A percentile compares a stretch with the other conserved stretches of the same genome.
These are phyloP conservation scores for Nitzschia sp. DNA, from an alignment of 108 stramenopile genomes.

Conservation along the genomic window DNA sequence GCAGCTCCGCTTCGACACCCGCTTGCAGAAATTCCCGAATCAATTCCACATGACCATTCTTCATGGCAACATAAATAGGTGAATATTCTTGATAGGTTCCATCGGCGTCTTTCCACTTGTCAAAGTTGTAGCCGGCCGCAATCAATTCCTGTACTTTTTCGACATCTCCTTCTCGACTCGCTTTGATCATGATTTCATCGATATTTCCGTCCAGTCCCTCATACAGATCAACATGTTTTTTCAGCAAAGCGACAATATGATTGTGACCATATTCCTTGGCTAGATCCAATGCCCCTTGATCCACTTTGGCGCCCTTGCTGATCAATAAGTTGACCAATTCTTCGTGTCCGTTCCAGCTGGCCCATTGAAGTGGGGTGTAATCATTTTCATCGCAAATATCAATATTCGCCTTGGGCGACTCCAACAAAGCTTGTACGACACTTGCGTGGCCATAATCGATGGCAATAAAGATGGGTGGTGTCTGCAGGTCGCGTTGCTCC, in stretches of 20 bases:
- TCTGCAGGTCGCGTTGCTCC: constrained; percentile 8
- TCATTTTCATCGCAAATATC: constrained; percentile 11
- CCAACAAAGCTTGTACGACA: constrained; percentile 37
- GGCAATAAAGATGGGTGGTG: constrained; percentile 51
- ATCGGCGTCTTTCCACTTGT: constrained; percentile 49
- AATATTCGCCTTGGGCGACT: constrained; percentile 1
- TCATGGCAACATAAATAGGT: constrained; percentile 58
- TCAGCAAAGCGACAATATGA: constrained; percentile 31
- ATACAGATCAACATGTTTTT: constrained; percentile 47
- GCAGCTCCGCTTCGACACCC: constrained; percentile 38
- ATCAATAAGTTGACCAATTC: constrained; percentile 51
- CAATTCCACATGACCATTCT: constrained; percentile 53
- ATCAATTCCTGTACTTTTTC: constrained; percentile 40
- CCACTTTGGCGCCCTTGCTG: constrained; percentile 29
- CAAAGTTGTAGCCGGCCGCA: constrained; percentile 42
- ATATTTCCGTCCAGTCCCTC: constrained; percentile 39
- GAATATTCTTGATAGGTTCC: constrained; percentile 42
- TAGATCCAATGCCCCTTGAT: constrained; percentile 45
- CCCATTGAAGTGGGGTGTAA: constrained; percentile 48
- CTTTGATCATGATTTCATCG: constrained; percentile 61
- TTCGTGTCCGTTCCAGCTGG: constrained; percentile 41
- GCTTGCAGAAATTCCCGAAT: constrained; percentile 47
- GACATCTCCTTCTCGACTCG: constrained; percentile 55
- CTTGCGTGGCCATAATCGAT: constrained; percentile 50
- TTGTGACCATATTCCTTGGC: constrained; percentile 48